These are phyloP conservation scores for Cytospora schulzeri DNA, from an alignment of 2,329 filamentous ascomycete species.

Conservation along the genomic window DNA sequence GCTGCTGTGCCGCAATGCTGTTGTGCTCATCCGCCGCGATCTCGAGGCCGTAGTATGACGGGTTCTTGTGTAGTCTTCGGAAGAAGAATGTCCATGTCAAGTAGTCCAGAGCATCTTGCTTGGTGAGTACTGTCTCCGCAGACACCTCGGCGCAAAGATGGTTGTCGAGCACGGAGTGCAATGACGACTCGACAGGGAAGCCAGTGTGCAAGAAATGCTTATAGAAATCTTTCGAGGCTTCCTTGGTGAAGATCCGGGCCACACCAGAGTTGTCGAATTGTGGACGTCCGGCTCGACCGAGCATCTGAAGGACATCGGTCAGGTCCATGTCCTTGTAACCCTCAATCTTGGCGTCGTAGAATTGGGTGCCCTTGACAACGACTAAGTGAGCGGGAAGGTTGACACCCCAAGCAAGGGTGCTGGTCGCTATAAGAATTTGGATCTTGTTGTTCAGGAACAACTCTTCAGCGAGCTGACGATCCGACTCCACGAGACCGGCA, in stretches of 20 bases:
- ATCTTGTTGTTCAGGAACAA: constrained; percentile 98
- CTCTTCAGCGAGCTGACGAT: constrained; percentile 89
- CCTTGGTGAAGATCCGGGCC: constrained; percentile 95
- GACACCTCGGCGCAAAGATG: constrained; percentile 95
- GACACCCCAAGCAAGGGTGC: constrained; percentile 96
- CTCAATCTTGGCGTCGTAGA: constrained; percentile 96
- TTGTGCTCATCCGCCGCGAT: constrained; percentile 93
- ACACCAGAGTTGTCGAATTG: constrained; percentile 97
- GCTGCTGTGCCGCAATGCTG: constrained; percentile 78
- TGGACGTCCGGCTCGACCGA: constrained; percentile 90
- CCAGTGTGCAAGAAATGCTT: constrained; percentile 98
- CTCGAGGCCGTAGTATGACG: constrained; percentile 94
- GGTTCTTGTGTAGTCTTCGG: constrained; percentile 94
- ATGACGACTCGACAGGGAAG: constrained; percentile 93
- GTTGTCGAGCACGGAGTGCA: constrained; percentile 96
- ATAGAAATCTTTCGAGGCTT: constrained; percentile 98
- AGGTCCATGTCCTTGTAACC: constrained; percentile 99
- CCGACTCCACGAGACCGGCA: constrained; percentile 92
- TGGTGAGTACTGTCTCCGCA: constrained; percentile 87
- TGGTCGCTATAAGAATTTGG: constrained; percentile 92
- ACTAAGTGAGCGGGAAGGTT: constrained; percentile 96
- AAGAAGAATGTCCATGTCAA: constrained; percentile 99
- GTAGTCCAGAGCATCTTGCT: constrained; percentile 97
- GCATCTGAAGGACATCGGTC: constrained; percentile 96
- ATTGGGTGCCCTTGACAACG: constrained; percentile 97